Conservation (phyloP, 352 stramenopile species). For the Peronosclerospora sorghi region DNA sequence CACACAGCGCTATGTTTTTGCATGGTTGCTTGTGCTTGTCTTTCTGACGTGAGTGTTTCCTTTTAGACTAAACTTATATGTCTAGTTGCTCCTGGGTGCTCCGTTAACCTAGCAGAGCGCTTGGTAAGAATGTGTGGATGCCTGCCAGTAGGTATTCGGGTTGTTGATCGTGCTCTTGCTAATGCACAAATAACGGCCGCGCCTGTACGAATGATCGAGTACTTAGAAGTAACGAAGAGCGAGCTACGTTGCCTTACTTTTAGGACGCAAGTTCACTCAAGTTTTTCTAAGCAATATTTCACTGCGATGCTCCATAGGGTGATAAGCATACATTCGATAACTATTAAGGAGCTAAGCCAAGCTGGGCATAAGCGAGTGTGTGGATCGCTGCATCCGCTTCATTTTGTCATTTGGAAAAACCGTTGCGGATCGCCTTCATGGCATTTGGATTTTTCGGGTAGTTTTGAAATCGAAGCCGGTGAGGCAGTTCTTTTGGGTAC, state of each 20-base stretch:
- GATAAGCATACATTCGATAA: constrained; percentile 62
- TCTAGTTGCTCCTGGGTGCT: constrained; percentile 53
- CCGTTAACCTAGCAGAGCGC: constrained; percentile 39
- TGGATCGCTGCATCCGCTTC: constrained; percentile 77
- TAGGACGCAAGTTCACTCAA: background rate
- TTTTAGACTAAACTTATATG: constrained; percentile 55
- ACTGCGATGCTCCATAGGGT: constrained; percentile 13
- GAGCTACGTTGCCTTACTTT: too few species aligned
- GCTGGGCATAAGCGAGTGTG: constrained; percentile 64
- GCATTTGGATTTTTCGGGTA: constrained; percentile 74
- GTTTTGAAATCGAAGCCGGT: constrained; percentile 59
- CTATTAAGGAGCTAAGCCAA: constrained; percentile 65
- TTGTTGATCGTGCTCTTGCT: constrained; percentile 62
- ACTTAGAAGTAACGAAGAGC: too few species aligned
- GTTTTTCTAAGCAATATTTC: constrained; percentile 2
- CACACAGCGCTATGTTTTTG: constrained; percentile 39
- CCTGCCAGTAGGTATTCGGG: constrained; percentile 68
- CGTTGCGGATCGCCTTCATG: constrained; percentile 71
- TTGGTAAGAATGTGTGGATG: constrained; percentile 68
- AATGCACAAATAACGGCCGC: constrained; percentile 65
- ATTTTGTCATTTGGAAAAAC: constrained; percentile 63
- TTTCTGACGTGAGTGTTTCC: background rate
- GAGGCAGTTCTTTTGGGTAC: constrained; percentile 53
- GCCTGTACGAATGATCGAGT: too few species aligned
- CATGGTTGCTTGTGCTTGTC: background rate